phyloP scores from a whole-genome alignment of 2,329 filamentous ascomycete genomes.

The Tolypocladium amazonense region DNA sequence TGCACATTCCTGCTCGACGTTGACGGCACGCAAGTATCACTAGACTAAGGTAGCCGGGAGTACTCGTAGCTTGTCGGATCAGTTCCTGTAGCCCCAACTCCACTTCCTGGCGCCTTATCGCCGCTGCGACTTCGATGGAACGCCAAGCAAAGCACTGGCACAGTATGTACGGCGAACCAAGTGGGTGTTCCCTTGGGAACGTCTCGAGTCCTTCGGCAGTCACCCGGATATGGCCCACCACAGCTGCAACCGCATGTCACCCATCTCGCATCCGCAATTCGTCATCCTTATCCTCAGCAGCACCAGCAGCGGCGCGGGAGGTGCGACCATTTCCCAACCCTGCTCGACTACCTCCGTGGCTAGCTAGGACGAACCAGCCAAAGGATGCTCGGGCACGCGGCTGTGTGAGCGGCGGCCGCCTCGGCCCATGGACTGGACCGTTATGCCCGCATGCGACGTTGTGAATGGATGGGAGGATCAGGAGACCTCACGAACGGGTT shows the following conservation, averaged over 20 bases:
- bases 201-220: neutral
- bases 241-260: neutral
- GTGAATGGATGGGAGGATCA: neutral
- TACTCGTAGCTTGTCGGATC: neutral
- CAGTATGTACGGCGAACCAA: neutral
- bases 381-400: neutral
- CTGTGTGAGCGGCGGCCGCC: neutral
- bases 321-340: neutral
- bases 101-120: neutral
- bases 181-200: neutral
- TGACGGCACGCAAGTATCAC: neutral
- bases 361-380: neutral
- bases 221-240: conserved; percentile 1
- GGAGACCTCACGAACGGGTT: neutral
- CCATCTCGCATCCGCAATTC: neutral
- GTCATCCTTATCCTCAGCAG: neutral
- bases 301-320: neutral
- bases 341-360: neutral
- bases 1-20: neutral
- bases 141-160: neutral
- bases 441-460: neutral
- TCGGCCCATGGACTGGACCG: neutral
- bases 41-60: neutral
- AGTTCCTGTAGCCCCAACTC: neutral
- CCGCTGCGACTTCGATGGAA: neutral